Base-by-base conservation (phyloP, 2,329 filamentous ascomycete species). In the Aureobasidium pullulans region DNA sequence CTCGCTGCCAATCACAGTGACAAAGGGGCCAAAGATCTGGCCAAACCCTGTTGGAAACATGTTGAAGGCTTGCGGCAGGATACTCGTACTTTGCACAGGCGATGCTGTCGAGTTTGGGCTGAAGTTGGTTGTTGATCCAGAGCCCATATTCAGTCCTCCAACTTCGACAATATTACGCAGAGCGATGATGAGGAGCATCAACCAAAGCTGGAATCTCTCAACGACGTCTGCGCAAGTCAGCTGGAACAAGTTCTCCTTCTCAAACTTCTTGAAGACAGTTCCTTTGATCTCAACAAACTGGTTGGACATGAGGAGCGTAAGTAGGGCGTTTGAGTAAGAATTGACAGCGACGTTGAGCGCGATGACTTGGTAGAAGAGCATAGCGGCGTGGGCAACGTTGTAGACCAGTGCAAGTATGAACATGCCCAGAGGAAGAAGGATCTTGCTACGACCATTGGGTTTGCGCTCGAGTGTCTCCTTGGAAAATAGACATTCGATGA, bases 261-360 rank as follows among this genome's bases (percentile, higher is more conserved):
- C 94, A 64, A 97, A 96, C 62, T 93, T 94, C 77, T 99, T 97
- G 79, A 99, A 99, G 0, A 99, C 95, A 0, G 92, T 95, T 62
- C 90, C 90, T 70, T 99, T 99, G 79, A 99, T 96, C 75, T 99
- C 94, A 44, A 99, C 94, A 68, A 99, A 99, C 70, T 99, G 95
- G 69, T 97, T 99, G 6, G 92, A 96, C 70, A 99, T 84, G 1
- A 99, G 79, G 0, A 99, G 82, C 0, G 94, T 96, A 36, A 99
- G 80, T 4, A 99, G 79, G 0, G 94, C 93, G 69, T 99, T 99
- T 0, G 92, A 96, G 73, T 99, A 99, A 0, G 93, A 96, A 73
- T 99, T 99, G 66, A 99, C 93, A 0, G 94, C 94, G 3, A 99
- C 95, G 64, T 99, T 99, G 57, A 99, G 82, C 0, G 94, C 96